These are phyloP conservation scores for Camellia lanceoleosa DNA, from an alignment of 148 eudicot species.

Conservation along the genomic window DNA sequence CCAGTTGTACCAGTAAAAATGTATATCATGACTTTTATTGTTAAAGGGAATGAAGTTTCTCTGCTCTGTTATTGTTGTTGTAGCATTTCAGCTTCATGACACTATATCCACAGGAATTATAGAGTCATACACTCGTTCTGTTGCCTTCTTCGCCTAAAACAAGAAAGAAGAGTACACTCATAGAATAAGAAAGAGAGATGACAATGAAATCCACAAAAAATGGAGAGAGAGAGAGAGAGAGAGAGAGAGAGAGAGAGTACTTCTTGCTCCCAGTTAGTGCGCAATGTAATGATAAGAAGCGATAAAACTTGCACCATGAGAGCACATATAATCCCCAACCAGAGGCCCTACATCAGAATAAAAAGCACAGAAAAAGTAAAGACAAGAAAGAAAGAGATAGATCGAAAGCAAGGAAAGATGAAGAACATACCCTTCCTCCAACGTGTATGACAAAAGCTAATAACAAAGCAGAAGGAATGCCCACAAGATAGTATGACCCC, in stretches of 20 bases:
- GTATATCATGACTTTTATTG: too few species aligned
- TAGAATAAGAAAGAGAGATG: neutral
- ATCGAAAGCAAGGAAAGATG: neutral
- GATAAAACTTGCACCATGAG: constrained; percentile 56
- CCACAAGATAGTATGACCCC: constrained; percentile 72
- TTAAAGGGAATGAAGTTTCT: too few species aligned
- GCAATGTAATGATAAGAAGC: constrained; percentile 46
- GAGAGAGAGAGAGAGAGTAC: constrained; percentile 24
- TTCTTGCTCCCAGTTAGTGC: constrained; percentile 63
- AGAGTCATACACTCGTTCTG: constrained; percentile 46
- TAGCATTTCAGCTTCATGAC: constrained; percentile 28
- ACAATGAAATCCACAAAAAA: neutral
- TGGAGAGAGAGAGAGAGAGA: neutral
- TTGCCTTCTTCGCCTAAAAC: constrained; percentile 57
- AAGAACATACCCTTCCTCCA: constrained; percentile 56
- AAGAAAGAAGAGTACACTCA: neutral
- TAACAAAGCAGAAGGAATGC: constrained; percentile 59
- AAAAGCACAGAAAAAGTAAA: neutral
- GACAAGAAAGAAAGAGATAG: neutral
- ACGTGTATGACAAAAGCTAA: constrained; percentile 66
- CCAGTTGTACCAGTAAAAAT: too few species aligned
- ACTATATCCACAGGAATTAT: constrained; percentile 34
- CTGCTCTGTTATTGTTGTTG: too few species aligned
- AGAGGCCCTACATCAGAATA: constrained; percentile 50
- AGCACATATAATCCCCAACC: constrained; percentile 78